A percentile compares a stretch with the other conserved stretches of the same genome.
Evolutionary conservation across 2,329 filamentous ascomycete genomes (phyloP).

Genomic region (Apiospora kogelbergensis): DNA sequence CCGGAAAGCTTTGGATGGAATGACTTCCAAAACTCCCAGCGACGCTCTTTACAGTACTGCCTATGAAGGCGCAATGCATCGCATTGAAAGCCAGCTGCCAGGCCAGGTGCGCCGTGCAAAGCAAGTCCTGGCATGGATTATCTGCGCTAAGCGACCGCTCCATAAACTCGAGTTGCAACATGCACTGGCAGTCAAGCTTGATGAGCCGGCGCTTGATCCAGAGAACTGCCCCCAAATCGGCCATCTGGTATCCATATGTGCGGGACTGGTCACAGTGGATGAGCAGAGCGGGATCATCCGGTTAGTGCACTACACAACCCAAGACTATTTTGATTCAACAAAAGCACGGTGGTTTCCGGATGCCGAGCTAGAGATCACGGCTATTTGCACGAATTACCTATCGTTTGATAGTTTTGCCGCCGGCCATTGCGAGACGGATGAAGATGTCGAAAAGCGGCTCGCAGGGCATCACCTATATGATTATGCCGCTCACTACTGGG

Average conservation of each 20-base stretch:
- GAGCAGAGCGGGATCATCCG: constrained; percentile 36
- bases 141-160: constrained; percentile 33
- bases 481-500: not conserved
- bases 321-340: constrained; percentile 40
- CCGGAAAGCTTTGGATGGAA: constrained; percentile 23
- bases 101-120: constrained; percentile 35
- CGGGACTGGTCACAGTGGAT: constrained; percentile 39
- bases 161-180: constrained; percentile 36
- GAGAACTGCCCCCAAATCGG: constrained; percentile 31
- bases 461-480: not conserved
- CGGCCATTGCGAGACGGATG: not conserved
- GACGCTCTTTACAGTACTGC: constrained; percentile 34
- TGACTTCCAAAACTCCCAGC: not conserved
- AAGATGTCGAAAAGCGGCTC: not conserved
- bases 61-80: constrained; percentile 40
- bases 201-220: constrained; percentile 27
- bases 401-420: constrained; percentile 24
- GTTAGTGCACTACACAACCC: constrained; percentile 44
- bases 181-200: constrained; percentile 37
- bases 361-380: constrained; percentile 27
- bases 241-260: constrained; percentile 35
- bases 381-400: constrained; percentile 35
- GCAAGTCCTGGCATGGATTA: constrained; percentile 39
- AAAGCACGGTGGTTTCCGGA: constrained; percentile 29
- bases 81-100: constrained; percentile 37